phyloP scores from a whole-genome alignment of 108 stramenopile species.

The Parmales sp. region DNA sequence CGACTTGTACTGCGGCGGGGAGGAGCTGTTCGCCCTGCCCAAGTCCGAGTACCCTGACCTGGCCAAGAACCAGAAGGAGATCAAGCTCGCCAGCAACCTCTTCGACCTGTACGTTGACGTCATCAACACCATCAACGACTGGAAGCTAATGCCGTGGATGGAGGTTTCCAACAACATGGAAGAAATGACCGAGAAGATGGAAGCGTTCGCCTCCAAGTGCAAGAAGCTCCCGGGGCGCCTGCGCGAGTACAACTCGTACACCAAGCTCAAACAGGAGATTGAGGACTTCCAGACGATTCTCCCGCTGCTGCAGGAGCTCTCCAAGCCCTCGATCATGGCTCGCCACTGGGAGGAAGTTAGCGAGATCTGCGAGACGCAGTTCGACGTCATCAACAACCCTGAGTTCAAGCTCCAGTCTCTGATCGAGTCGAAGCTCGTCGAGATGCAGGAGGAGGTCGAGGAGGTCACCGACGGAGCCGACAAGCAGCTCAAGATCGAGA shows the following conservation, averaged over 20 bases:
- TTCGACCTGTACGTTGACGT: constrained; percentile 78
- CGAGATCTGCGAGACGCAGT: constrained; percentile 46
- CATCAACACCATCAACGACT: constrained; percentile 64
- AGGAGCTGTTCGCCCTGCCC: constrained; percentile 71
- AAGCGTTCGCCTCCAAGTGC: constrained; percentile 55
- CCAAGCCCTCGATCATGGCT: constrained; percentile 67
- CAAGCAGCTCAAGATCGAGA: constrained; percentile 74
- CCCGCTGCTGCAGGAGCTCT: constrained; percentile 67
- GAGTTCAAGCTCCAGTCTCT: constrained; percentile 65
- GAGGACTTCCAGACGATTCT: constrained; percentile 73
- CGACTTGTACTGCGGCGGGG: constrained; percentile 69
- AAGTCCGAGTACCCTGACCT: constrained; percentile 70
- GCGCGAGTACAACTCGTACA: constrained; percentile 70
- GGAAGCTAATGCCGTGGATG: constrained; percentile 67
- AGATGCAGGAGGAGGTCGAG: constrained; percentile 55
- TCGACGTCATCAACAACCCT: constrained; percentile 56
- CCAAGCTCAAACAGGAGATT: constrained; percentile 61
- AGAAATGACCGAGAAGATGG: constrained; percentile 68
- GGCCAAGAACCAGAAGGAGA: constrained; percentile 64
- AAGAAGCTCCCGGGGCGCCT: constrained; percentile 75
- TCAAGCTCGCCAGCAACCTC: constrained; percentile 68
- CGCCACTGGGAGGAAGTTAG: constrained; percentile 81
- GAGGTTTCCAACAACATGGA: constrained; percentile 53
- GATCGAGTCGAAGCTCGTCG: constrained; percentile 41
- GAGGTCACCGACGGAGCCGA: constrained; percentile 81